Base-by-base conservation (phyloP, 2,329 filamentous ascomycete genomes). In the Hypomyces rosellus region DNA sequence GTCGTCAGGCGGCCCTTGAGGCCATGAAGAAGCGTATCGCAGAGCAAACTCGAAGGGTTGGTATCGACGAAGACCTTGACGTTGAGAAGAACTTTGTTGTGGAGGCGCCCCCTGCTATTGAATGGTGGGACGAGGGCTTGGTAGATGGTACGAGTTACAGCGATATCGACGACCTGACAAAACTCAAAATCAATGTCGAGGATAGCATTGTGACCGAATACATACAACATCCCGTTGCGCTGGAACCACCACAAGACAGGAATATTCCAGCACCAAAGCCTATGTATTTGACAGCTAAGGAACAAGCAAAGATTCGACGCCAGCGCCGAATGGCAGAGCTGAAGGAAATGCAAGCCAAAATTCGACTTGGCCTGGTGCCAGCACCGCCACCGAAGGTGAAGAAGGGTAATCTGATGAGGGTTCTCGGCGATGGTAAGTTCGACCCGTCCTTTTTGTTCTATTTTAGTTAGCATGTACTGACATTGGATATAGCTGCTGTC, bases 101-200 rank as follows among this genome's bases (percentile, higher is more conserved):
- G 5, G 85, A 92, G 55, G 77, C 79, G 33, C 93, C 93, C 9
- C 93, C 93, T 4, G 86, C 86, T 7, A 79, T 97, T 39, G 93
- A 99, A 67, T 99, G 93, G 93, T 97, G 92, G 89, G 93, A 99
- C 61, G 91, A 97, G 70, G 89, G 85, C 2, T 73, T 97, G 15
- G 77, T 95, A 14, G 78, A 86, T 46, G 88, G 86, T 39, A 78
- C 80, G 39, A 85, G 79, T 49, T 96, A 97, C 69, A 78, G 85
- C 52, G 76, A 78, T 53, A 80, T 93, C 51, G 80, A 85, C 22
- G 72, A 86, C 52, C 73, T 79, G 0, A 69, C 72, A 14, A 83
- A 80, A 40, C 73, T 93, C 53, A 93, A 91, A 66, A 80, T 96
- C 55, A 78, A 82, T 37, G 81, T 82, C 0, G 72, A 84, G n/a